phyloP scores from a whole-genome alignment of 2,329 filamentous ascomycete species.

The Colletotrichum destructivum region DNA sequence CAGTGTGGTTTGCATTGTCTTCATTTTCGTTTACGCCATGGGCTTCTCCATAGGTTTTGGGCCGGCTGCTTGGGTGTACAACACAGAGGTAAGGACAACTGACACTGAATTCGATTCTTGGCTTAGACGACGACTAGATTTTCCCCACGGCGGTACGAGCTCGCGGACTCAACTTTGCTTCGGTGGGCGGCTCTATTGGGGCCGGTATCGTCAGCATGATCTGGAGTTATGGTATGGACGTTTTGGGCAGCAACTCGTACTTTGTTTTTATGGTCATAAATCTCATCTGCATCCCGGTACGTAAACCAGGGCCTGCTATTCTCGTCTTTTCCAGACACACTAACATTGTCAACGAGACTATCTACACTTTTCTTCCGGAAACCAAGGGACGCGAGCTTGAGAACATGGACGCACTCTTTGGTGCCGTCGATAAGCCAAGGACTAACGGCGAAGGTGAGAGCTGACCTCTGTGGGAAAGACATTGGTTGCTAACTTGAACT shows the following conservation, averaged over 20 bases:
- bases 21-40: constrained; percentile 72
- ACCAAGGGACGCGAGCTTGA: constrained; percentile 60
- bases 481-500: neutral
- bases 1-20: constrained; percentile 67
- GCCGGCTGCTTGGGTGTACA: constrained; percentile 71
- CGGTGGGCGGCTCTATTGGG: constrained; percentile 69
- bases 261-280: constrained; percentile 72
- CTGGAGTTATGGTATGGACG: constrained; percentile 69
- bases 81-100: constrained; percentile 62
- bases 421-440: constrained; percentile 32
- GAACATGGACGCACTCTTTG: constrained; percentile 62
- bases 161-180: constrained; percentile 69
- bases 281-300: constrained; percentile 61
- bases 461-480: neutral
- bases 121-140: constrained; percentile 56
- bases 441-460: constrained; percentile 14
- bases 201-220: constrained; percentile 68
- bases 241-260: constrained; percentile 67
- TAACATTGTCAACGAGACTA: constrained; percentile 48
- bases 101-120: neutral
- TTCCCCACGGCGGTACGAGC: constrained; percentile 72
- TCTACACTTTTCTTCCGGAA: constrained; percentile 61
- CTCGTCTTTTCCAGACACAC: neutral
- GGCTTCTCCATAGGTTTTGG: constrained; percentile 72
- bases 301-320: neutral